Percentiles rank a stretch among this genome's conserved stretches.
Conservation (phyloP, 2,329 filamentous ascomycete genomes). For the Helicocarpus griseus region DNA sequence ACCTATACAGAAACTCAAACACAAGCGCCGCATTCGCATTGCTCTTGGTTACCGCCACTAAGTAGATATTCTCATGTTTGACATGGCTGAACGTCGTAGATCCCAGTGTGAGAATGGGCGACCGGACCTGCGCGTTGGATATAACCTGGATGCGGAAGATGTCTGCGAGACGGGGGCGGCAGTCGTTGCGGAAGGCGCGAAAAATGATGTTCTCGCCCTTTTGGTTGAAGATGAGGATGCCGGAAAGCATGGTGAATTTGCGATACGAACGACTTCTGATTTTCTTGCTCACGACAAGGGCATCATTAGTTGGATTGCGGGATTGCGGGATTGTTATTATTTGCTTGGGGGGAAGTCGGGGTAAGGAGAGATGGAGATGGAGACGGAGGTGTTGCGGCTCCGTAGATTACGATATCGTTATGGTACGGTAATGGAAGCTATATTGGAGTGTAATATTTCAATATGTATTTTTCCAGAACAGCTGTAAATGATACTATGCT, state of each 20-base stretch:
- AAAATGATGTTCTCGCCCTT: conserved; percentile 99
- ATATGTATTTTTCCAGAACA: no score
- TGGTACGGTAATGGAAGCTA: neutral
- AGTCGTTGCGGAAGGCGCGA: conserved; percentile 96
- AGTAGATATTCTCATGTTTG: conserved; percentile 97
- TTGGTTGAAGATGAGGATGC: conserved; percentile 96
- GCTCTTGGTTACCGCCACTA: conserved; percentile 96
- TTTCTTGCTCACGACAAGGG: neutral
- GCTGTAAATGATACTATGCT: no score
- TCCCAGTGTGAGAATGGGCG: conserved; percentile 90
- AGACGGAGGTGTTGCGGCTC: neutral
- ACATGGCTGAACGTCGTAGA: conserved; percentile 99
- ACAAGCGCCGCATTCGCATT: conserved; percentile 97
- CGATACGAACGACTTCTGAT: neutral
- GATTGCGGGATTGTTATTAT: neutral
- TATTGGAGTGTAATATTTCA: neutral
- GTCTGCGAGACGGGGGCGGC: conserved; percentile 90
- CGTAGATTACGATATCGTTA: neutral
- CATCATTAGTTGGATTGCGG: neutral
- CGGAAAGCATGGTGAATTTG: conserved; percentile 67
- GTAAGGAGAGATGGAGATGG: neutral
- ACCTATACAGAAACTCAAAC: conserved; percentile 92
- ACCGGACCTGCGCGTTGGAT: conserved; percentile 93
- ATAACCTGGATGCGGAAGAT: conserved; percentile 99
- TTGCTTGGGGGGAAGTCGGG: neutral